These are phyloP conservation scores for Posidonia oceanica DNA, from an alignment of 116 monocot genomes.

Conservation along the genomic window DNA sequence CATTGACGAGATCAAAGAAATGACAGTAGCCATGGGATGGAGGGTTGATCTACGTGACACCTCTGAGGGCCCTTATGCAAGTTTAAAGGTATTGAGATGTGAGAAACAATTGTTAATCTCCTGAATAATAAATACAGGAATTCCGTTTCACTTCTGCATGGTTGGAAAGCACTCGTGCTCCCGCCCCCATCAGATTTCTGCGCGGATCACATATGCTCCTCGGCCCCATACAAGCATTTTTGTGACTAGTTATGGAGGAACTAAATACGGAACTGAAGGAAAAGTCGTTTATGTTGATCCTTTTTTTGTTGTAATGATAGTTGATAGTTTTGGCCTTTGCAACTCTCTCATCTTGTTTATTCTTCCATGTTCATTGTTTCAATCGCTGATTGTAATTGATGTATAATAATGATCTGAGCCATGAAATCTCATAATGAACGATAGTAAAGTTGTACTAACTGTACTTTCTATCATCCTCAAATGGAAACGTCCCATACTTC, in stretches of 20 bases:
- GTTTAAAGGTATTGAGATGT: slow-evolving; percentile 50
- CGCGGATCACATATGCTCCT: too few species aligned
- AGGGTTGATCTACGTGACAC: slow-evolving; percentile 39
- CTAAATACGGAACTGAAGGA: too few species aligned
- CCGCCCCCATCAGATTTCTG: too few species aligned
- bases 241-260: too few species aligned
- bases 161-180: too few species aligned
- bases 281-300: neutral
- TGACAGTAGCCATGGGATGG: slow-evolving; percentile 75
- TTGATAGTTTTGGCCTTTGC: neutral
- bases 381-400: too few species aligned
- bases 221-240: too few species aligned
- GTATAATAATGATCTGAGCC: neutral
- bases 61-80: slow-evolving; percentile 50
- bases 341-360: too few species aligned
- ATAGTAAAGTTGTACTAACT: too few species aligned
- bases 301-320: neutral
- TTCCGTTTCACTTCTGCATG: neutral
- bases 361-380: too few species aligned
- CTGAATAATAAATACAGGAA: neutral
- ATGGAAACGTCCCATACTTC: too few species aligned
- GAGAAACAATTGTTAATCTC: slow-evolving; percentile 16
- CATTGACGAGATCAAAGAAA: slow-evolving; percentile 41
- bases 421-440: neutral
- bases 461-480: too few species aligned